Base-by-base conservation (phyloP, 2,329 filamentous ascomycete genomes). In the Xylariaceae sp. region DNA sequence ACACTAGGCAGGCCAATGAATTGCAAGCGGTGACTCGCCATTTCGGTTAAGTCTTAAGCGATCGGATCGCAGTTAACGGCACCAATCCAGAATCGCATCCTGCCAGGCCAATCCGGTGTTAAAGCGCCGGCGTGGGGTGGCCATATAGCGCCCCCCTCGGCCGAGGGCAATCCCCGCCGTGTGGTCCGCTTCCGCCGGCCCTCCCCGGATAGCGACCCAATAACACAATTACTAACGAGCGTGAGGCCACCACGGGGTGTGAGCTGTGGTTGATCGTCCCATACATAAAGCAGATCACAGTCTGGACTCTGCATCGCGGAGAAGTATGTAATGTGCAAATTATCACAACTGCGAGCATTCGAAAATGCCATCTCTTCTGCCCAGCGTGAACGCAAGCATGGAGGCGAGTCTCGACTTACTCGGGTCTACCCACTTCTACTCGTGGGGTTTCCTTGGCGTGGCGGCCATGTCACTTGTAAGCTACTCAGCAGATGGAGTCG, bases 401-500 rank as follows among this genome's bases (percentile, higher is more conserved):
- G 57, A 49, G 5, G 18, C 22, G n/a, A 46, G 18, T 22, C 21
- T 29, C 5, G 50, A 46, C 13, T 37, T 54, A 19, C 16, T 53
- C 18, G 41, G 47, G 29, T 43, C 48, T 5, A 49, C 41, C 16
- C 47, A 53, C 22, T 18, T 59, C 16, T 55, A 46, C 32, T 22
- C 52, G 8, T 47, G 42, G 50, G 32, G 47, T 45, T 37, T 18
- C 45, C 19, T 60, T 29, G 42, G 52, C 22, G 29, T 59, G 26
- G 37, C 46, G 19, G 40, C 44, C 15, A n/a, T 50, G n/a, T 22
- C 55, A n/a, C n/a, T 57, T 21, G 59, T 60, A 48, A 54, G 58
- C 30, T 9, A 15, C 26, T 52, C 19, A 19, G 6, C 16, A 15
- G 16, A 26, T 5, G 13, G 19, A 12, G 15, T 29, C 12, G 4